Conservation (phyloP, 1,284 basidiomycete genomes). For the Pseudozyma sp. region DNA sequence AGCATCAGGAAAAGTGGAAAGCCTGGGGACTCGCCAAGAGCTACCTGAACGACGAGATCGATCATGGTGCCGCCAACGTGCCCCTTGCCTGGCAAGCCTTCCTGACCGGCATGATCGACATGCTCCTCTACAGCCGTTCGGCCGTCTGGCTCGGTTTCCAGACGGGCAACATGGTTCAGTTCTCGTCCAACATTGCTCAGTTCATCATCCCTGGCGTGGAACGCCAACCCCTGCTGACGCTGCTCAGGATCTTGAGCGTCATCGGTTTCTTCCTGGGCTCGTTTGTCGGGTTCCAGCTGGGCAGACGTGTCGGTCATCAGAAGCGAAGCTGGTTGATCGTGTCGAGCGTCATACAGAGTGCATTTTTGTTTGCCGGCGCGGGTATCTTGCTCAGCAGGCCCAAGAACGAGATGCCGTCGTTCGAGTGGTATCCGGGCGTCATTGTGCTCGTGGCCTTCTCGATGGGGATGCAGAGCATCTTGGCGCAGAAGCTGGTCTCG, state of each 20-base stretch:
- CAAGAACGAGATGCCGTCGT: constrained; percentile 47
- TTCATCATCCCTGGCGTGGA: constrained; percentile 54
- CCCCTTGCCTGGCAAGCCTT: constrained; percentile 60
- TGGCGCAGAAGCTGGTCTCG: constrained; percentile 59
- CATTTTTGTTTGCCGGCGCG: constrained; percentile 48
- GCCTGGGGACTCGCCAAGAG: constrained; percentile 34
- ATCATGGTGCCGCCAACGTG: constrained; percentile 48
- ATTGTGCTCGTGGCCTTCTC: constrained; percentile 51
- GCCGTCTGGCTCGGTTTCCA: constrained; percentile 60
- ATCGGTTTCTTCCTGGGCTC: constrained; percentile 57
- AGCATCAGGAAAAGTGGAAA: constrained; percentile 17
- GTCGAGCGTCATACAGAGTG: constrained; percentile 53
- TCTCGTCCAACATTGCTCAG: constrained; percentile 61
- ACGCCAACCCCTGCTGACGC: constrained; percentile 46
- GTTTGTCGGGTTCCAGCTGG: constrained; percentile 35
- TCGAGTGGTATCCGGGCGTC: constrained; percentile 53
- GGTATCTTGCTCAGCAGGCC: constrained; percentile 57
- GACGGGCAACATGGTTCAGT: constrained; percentile 63
- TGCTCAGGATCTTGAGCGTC: constrained; percentile 51
- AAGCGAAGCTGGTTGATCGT: constrained; percentile 50
- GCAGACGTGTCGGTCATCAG: constrained; percentile 44
- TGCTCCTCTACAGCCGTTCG: constrained; percentile 54
- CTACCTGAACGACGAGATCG: constrained; percentile 52
- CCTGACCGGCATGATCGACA: constrained; percentile 58
- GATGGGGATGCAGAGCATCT: constrained; percentile 60